Evolutionary conservation across 306 rosid species (phyloP).

Genomic region (Rubus parviflorus): DNA sequence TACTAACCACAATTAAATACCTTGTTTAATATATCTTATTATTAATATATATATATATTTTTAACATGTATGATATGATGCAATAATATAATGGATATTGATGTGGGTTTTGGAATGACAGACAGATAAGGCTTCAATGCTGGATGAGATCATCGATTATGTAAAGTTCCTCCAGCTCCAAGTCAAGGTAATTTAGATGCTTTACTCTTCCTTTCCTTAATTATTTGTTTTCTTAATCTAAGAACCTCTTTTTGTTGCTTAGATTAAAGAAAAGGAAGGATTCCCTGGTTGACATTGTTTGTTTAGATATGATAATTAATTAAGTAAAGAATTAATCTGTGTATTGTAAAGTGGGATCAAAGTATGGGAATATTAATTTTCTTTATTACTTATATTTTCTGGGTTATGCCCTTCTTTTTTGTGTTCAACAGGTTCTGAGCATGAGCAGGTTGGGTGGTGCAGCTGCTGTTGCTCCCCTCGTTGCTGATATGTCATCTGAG

Average conservation of each 20-base stretch:
- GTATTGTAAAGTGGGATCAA: background rate
- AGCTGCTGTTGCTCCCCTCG: conserved; percentile 84
- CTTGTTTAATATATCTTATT: no score
- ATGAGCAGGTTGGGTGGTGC: conserved; percentile 99
- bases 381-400: background rate
- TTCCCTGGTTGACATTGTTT: conserved; percentile 35
- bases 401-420: background rate
- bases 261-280: conserved; percentile 19
- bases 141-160: conserved; percentile 97
- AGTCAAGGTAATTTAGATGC: conserved; percentile 67
- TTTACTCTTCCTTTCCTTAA: conserved; percentile 1
- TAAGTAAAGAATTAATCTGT: background rate
- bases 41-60: no score
- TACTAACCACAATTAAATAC: background rate
- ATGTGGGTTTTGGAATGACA: conserved; percentile 51
- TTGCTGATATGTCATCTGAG: conserved; percentile 78
- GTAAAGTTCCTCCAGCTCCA: conserved; percentile 96
- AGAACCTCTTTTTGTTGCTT: background rate
- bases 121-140: conserved; percentile 99
- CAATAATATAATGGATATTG: background rate
- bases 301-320: conserved; percentile 5
- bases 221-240: background rate
- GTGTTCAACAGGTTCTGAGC: conserved; percentile 72
- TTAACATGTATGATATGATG: background rate
- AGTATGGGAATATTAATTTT: background rate